Base-by-base conservation (phyloP, 2,329 filamentous ascomycete species). In the Sclerotinia minor region DNA sequence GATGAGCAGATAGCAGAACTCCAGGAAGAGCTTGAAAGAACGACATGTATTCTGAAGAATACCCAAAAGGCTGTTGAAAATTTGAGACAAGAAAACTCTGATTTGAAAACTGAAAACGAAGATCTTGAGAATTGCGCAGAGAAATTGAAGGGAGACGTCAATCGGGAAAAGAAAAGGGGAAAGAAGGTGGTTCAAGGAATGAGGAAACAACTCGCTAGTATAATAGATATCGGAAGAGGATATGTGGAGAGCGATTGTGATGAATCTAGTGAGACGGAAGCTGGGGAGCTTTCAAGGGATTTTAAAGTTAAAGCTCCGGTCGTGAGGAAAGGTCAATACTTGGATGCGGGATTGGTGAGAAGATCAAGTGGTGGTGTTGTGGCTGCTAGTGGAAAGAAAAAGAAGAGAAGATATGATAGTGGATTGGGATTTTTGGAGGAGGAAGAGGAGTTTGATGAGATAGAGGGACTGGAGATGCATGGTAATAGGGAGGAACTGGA, bases 361-460 rank as follows among this genome's bases (percentile, higher is more conserved):
- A 71, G 72, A 59, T 65, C 64, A 44, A 32, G 74, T 4, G 76
- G 77, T 58, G 75, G 76, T 78, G 75, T 47, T 78, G 75, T 47
- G 19, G 75, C 73, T 2, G 76, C 76, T 58, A 75, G 75, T 78
- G 75, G 35, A 44, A 57, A 63, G 5, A 68, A 55, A 38, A 67
- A 81, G 77, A 79, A 79, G 68, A 80, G 83, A 68, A 79, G 81
- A 68, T 81, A 82, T 70, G 85, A 87, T 74, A 86, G 83, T 65
- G 85, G 85, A 0, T 73, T 87, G 61, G 84, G 84, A 0, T 78
- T 87, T 32, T 71, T 86, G 74, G 83, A 85, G 74, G 83, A 85
- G 73, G 84, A 85, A 47, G 82, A 82, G 49, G 73, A 73, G 9
- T 41, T 29, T 24, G 44, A n/a, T 26, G 53, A 24, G n/a, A 32